Base-by-base conservation (phyloP, 179 eudicot species). In the Gypsophila paniculata region DNA sequence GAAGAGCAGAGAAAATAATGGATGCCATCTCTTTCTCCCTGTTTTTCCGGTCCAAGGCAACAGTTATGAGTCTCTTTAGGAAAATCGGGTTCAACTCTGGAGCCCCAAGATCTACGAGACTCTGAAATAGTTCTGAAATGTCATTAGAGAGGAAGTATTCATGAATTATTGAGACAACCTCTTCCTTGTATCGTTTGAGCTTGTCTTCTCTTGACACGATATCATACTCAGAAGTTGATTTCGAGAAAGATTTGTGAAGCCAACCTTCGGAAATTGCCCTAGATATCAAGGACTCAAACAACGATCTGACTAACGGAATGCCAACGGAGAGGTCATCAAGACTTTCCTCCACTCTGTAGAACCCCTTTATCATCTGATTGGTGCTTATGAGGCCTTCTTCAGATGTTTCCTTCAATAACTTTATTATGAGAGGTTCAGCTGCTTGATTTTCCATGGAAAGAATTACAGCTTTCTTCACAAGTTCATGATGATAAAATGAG, bases 21-120 rank as follows among this genome's bases (percentile, higher is more conserved):
- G 99, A 94, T 34, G 99, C 97, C 99, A 91, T 91, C 75, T 94
- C 99, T 80, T 88, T 94, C 81, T 94, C 99, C 65, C 96, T 71
- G 77, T 91, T 89, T 74, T 94, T 94, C 74, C 99, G 76, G 74
- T 94, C 99, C 97, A 94, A 80, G 60, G 99, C 99, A 46, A 94
- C 95, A 17, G 93, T 89, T 57, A 91, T 82, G 36, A 94, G 86
- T 87, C 78, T 91, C 77, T 94, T 94, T 72, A 94, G 75, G 72
- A 91, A 94, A 69, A 94, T 48, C 1, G 99, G 88, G 76, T 94
- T 88, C 8, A 82, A 77, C 64, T 89, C 92, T 0, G 96, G 97
- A 10, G 88, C 82, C 55, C 77, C 84, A 26, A 94, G 90, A 86
- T 94, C 99, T 77, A 78, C 86, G 68, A 94, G 92, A 79, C 88